These are phyloP conservation scores for Mallotus nudiflorus DNA, from an alignment of 345 rosid genomes.

Conservation along the genomic window DNA sequence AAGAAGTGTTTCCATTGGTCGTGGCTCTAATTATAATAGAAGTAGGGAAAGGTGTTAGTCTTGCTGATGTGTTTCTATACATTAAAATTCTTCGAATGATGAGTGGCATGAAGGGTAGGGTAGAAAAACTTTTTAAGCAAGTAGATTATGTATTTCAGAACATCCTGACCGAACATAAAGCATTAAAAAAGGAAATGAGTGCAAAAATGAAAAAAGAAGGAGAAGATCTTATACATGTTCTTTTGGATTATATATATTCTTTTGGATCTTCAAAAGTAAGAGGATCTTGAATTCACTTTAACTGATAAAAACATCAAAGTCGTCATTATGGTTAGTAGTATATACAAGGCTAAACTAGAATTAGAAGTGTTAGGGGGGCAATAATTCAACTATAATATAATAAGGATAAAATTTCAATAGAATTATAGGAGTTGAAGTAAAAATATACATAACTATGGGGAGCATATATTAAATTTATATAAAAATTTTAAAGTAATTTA, in stretches of 20 bases:
- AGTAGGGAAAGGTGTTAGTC: not conserved
- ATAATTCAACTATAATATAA: no score
- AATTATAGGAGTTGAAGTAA: no score
- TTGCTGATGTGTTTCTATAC: slow-evolving; percentile 10
- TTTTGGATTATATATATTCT: slow-evolving; percentile 13
- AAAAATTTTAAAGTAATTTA: no score
- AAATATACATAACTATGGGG: no score
- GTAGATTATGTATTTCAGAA: slow-evolving; percentile 1
- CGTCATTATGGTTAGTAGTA: slow-evolving; percentile 1
- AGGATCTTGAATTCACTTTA: slow-evolving; percentile 7
- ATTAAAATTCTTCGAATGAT: not conserved
- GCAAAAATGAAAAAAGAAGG: not conserved
- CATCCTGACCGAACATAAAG: slow-evolving; percentile 8
- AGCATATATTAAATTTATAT: no score
- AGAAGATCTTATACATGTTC: slow-evolving; percentile 11
- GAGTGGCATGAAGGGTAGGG: not conserved
- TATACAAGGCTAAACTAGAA: no score
- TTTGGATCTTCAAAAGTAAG: not conserved
- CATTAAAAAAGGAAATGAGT: not conserved
- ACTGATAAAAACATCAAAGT: slow-evolving; percentile 10
- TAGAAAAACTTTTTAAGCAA: not conserved
- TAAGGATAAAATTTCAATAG: no score
- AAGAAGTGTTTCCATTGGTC: not conserved
- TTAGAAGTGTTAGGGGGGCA: no score
- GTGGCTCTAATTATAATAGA: not conserved